These are phyloP conservation scores for Cytospora schulzeri DNA, from an alignment of 2,329 filamentous ascomycete species.

Conservation along the genomic window DNA sequence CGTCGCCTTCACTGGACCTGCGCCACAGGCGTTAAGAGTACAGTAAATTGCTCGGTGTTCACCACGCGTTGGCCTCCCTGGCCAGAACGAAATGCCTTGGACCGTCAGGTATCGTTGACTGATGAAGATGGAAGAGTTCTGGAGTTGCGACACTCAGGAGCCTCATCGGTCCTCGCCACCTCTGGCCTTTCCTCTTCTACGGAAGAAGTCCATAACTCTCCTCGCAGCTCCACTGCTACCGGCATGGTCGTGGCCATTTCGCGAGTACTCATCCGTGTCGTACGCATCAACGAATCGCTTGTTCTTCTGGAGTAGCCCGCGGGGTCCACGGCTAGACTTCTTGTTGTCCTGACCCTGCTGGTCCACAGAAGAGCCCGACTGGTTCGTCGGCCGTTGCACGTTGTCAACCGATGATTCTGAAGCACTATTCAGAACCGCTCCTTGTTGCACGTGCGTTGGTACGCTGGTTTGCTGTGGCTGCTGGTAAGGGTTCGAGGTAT, in stretches of 20 bases:
- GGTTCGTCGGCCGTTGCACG: constrained; percentile 45
- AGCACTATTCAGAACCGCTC: constrained; percentile 50
- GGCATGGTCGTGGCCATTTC: constrained; percentile 59
- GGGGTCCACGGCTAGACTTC: constrained; percentile 39
- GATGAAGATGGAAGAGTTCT: neutral
- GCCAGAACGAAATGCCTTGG: neutral
- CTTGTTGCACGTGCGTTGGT: constrained; percentile 52
- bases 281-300: constrained; percentile 90
- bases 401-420: constrained; percentile 58
- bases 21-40: neutral
- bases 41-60: neutral
- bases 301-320: constrained; percentile 75
- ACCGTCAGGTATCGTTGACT: neutral
- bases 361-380: constrained; percentile 43
- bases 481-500: constrained; percentile 44
- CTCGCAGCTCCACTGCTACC: constrained; percentile 87
- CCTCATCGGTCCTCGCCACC: constrained; percentile 58
- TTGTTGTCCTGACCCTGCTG: constrained; percentile 47
- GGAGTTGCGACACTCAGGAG: neutral
- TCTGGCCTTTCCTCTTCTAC: constrained; percentile 78
- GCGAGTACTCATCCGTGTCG: constrained; percentile 68
- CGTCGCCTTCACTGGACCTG: neutral
- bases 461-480: constrained; percentile 34
- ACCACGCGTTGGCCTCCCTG: neutral
- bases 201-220: constrained; percentile 98